phyloP scores from a whole-genome alignment of 805 yeast species.

The Barnettozyma pratensis region DNA sequence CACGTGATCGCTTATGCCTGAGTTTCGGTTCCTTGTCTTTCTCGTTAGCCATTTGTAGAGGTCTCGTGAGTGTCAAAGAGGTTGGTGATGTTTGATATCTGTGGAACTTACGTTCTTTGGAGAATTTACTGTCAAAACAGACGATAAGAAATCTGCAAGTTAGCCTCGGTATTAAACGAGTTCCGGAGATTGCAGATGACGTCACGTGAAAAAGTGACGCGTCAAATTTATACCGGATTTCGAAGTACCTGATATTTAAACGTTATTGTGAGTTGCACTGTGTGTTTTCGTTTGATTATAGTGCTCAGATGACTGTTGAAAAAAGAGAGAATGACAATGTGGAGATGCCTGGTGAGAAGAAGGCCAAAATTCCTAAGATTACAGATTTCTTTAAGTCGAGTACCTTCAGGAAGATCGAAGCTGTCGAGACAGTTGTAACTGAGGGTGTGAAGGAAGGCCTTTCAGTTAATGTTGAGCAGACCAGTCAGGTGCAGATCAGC shows the following conservation, averaged over 20 bases:
- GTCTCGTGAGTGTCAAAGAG: too few species aligned
- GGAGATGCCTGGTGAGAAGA: neutral
- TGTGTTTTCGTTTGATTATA: too few species aligned
- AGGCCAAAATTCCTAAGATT: neutral
- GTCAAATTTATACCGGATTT: too few species aligned
- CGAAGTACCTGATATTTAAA: too few species aligned
- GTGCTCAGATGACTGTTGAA: slow-evolving; percentile 2
- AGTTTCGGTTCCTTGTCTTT: neutral
- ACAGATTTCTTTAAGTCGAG: slow-evolving; percentile 2
- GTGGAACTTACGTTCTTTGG: neutral
- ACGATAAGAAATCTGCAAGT: neutral
- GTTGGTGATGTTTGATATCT: too few species aligned
- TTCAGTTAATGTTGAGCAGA: neutral
- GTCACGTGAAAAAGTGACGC: neutral
- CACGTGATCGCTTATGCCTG: neutral
- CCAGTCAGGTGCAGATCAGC: neutral
- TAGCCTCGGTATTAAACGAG: neutral
- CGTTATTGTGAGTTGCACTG: too few species aligned
- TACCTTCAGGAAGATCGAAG: neutral
- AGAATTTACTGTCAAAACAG: neutral
- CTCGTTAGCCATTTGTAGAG: neutral
- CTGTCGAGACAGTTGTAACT: neutral
- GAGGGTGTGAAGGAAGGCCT: neutral
- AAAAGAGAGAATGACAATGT: neutral
- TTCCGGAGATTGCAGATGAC: neutral